Percentiles rank a stretch among this genome's conserved stretches.
Conservation (phyloP, 2,329 filamentous ascomycete species). For the Colletotrichum horii region DNA sequence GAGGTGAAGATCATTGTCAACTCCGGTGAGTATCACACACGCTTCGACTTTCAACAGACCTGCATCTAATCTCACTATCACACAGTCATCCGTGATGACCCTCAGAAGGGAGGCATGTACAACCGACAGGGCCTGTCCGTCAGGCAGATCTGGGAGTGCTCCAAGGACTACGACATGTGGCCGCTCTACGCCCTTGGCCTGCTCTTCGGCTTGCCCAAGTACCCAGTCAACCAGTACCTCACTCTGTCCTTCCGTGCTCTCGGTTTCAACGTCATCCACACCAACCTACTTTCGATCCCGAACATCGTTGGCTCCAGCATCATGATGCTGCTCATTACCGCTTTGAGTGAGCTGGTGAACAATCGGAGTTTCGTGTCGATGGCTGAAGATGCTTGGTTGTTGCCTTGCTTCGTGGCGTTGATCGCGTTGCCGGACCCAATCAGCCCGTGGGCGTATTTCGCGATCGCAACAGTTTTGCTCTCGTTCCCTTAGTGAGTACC, state of each 20-base stretch:
- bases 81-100: slow-evolving; percentile 58
- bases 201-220: slow-evolving; percentile 37
- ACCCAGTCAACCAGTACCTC: slow-evolving; percentile 29
- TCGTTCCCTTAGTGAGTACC: slow-evolving; percentile 52
- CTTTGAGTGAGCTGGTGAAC: slow-evolving; percentile 54
- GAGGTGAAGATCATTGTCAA: slow-evolving; percentile 67
- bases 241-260: slow-evolving; percentile 28
- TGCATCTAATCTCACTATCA: not conserved
- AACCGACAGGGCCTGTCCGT: slow-evolving; percentile 60
- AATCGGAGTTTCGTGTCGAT: slow-evolving; percentile 52
- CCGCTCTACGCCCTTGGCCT: slow-evolving; percentile 55
- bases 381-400: slow-evolving; percentile 57
- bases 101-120: slow-evolving; percentile 61
- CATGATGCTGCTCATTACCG: slow-evolving; percentile 54
- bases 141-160: slow-evolving; percentile 49
- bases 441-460: slow-evolving; percentile 52
- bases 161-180: slow-evolving; percentile 63
- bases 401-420: slow-evolving; percentile 58
- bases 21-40: slow-evolving; percentile 33
- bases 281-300: slow-evolving; percentile 42
- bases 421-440: slow-evolving; percentile 41
- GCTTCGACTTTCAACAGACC: accelerated
- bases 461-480: slow-evolving; percentile 51
- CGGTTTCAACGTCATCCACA: slow-evolving; percentile 47
- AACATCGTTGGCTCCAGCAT: slow-evolving; percentile 57